Base-by-base conservation (phyloP, 768 basidiomycete species). In the Pleurotus citrinopileatus region DNA sequence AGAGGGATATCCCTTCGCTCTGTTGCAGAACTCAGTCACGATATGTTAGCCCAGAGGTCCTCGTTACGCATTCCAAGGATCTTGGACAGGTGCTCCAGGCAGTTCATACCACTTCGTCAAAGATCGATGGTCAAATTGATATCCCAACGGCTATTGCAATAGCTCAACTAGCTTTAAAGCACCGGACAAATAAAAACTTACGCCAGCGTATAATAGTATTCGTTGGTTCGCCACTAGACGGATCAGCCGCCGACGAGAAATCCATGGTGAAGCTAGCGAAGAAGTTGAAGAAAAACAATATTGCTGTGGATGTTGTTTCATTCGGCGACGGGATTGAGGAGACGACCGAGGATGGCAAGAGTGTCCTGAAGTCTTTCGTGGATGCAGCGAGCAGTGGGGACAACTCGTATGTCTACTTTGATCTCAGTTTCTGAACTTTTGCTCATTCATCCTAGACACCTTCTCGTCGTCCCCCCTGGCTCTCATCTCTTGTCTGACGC, bases 261-360 rank as follows among this genome's bases (percentile, higher is more conserved):
- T 77, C 78, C 52, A 86, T 95, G 81, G 75, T 90, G 60, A 88
- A 86, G 67, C 81, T 99, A 29, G 97, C 95, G 8, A 97, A 95
- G 78, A 97, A 94, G 70, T 78, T 99, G 57, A 98, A 98, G 80
- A 99, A 99, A 86, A 98, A 98, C 69, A 99, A 98, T 62, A 94
- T 99, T 38, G 91, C 95, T 1, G 80, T 98, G 22, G 97, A 99
- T 69, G 77, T 98, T 47, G 76, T 98, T 25, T 82, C 82, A 4
- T 98, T 93, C 68, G 96, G 96, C 1, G 95, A 96, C 61, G 90
- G 85, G 4, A 89, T 94, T 42, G 89, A 87, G 65, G 82, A 84
- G 63, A 70, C 74, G 4, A 67, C 66, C 13, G 86, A 81, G 55
- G 83, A 84, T 40, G 82, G 77, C 43, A 82, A 83, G 63, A 71